phyloP scores from a whole-genome alignment of 345 rosid genomes.

The Citrus cavaleriei region DNA sequence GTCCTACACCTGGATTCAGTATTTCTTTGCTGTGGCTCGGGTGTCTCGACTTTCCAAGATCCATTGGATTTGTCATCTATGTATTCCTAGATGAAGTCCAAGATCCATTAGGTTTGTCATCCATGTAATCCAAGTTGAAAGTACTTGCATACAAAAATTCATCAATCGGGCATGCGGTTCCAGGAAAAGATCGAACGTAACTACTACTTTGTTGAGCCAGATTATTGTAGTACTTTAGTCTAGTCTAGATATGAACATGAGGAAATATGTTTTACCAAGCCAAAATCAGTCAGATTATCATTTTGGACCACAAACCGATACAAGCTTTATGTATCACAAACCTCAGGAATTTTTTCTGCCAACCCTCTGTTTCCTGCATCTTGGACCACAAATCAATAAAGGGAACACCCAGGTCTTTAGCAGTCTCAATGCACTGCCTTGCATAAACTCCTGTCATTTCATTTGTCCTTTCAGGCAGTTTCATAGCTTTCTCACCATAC shows the following conservation, averaged over 20 bases:
- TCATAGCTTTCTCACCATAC: constrained; percentile 72
- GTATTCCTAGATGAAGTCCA: background rate
- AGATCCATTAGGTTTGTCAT: too few relatives aligned
- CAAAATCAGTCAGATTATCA: background rate
- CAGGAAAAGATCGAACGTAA: background rate
- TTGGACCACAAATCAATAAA: constrained; percentile 75
- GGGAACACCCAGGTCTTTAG: constrained; percentile 53
- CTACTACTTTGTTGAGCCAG: background rate
- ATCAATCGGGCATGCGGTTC: background rate
- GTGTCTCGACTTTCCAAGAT: background rate
- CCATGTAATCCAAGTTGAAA: background rate
- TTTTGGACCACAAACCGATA: background rate
- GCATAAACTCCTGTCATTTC: constrained; percentile 75
- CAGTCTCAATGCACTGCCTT: constrained; percentile 57
- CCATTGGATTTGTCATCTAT: background rate
- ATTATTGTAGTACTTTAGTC: background rate
- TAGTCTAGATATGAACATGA: background rate
- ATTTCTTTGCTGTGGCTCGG: background rate
- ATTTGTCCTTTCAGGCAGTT: constrained; percentile 71
- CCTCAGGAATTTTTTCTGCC: constrained; percentile 84
- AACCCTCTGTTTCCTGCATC: constrained; percentile 77
- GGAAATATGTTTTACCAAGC: background rate
- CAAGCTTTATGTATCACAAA: constrained; percentile 22
- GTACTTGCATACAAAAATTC: background rate
- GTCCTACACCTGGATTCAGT: background rate